Evolutionary conservation across 768 basidiomycete species (phyloP), one percentile per base, ranked within the genome.

Genomic region (Clitopilus passeckerianus): DNA sequence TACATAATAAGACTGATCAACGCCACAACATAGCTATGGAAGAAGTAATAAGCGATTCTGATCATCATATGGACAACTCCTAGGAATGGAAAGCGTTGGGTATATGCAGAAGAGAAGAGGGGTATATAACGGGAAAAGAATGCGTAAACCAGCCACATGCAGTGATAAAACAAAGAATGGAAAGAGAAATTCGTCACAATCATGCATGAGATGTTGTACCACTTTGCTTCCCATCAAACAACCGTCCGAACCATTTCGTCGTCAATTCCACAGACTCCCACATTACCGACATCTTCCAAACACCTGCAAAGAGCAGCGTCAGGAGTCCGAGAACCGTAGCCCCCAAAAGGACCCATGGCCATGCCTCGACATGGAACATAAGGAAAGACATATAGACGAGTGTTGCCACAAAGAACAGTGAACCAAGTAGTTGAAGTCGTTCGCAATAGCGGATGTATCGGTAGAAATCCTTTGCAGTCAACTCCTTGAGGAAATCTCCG

Each of bases 371-470:
- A 16, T 43, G 33, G 27, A 64, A 62, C 59, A 64, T 44, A 16
- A 54, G 46, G 23, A 62, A 62, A 4, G 46, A 20, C 46, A 50
- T 50, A 18, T 50, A 50, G n/a, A 50, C 18, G 7, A 50, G 46
- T 18, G 46, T 50, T 7, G 52, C 52, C 24, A 61, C 53, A 34
- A 62, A 61, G 46, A 61, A 57, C 12, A 65, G 46, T n/a, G 57
- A 59, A 0, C 59, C 64, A 5, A 62, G 14, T 18, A 63, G 52
- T 18, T 62, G 60, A 12, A 65, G 41, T 20, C 56, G 59, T 7
- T 62, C 57, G 53, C 64, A 65, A 37, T 62, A 61, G 12, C 50
- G 37, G n/a, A 62, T 43, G 44, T 65, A 62, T 15, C 58, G 58
- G 14, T 56, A 57, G 22, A 62, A 62, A 20, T 60, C 43, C 23